phyloP scores from a whole-genome alignment of 495 filamentous ascomycete genomes.

The Rhypophila decipiens region DNA sequence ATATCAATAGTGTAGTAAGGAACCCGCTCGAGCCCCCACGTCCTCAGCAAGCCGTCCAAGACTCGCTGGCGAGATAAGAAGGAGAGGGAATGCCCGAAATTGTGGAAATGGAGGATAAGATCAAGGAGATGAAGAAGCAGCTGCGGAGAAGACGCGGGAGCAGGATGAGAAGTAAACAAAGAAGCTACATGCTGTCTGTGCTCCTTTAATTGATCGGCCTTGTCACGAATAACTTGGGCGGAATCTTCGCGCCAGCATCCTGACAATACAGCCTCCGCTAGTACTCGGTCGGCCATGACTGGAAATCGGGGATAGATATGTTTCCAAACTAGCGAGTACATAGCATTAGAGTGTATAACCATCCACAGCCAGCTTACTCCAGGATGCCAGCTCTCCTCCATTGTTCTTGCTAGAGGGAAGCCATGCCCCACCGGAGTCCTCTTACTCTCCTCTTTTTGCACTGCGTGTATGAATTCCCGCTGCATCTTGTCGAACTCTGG shows the following conservation, averaged over 20 bases:
- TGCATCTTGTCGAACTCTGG: constrained; percentile 9
- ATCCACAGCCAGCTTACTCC: neutral
- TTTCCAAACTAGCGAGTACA: neutral
- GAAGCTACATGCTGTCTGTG: neutral
- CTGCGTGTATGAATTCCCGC: constrained; percentile 9
- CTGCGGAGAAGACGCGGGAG: neutral
- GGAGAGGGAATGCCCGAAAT: neutral
- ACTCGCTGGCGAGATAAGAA: no score
- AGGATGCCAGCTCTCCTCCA: neutral
- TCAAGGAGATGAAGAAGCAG: neutral
- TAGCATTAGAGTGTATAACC: neutral
- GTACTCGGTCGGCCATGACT: neutral
- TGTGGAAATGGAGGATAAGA: neutral
- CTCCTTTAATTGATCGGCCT: neutral
- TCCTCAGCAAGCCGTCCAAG: no score
- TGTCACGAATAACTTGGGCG: neutral
- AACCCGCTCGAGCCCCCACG: no score
- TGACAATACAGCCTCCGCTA: neutral
- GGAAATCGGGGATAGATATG: neutral
- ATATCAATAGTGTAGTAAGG: no score
- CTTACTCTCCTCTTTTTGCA: neutral
- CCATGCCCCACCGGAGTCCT: neutral
- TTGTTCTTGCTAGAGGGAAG: neutral
- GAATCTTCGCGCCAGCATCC: neutral
- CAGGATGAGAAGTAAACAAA: neutral